A percentile compares a stretch with the other conserved stretches of the same genome.
Conservation (phyloP, 768 basidiomycete genomes). For the Suillus tomentosus region DNA sequence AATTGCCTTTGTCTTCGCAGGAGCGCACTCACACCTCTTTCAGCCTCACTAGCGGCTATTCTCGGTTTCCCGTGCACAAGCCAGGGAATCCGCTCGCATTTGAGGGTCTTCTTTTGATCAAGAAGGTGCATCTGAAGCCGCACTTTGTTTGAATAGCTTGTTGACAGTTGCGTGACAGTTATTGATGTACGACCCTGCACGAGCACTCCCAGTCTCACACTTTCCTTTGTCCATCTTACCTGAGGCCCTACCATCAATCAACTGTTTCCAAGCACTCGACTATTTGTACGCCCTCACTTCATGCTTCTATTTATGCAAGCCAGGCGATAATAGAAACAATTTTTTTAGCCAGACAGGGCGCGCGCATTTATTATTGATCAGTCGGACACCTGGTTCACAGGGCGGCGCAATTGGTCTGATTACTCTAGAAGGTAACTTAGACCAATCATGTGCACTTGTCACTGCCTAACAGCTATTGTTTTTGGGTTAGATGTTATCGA, state of each 20-base stretch:
- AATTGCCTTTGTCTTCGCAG: constrained; percentile 4
- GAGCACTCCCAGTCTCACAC: constrained; percentile 67
- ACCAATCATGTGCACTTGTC: constrained; percentile 10
- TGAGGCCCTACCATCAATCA: constrained; percentile 85
- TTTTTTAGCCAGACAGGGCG: constrained; percentile 84
- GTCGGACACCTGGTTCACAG: constrained; percentile 79
- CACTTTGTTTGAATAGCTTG: constrained; percentile 11
- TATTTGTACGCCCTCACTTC: constrained; percentile 63
- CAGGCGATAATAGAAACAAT: not conserved
- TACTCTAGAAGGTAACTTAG: constrained; percentile 70
- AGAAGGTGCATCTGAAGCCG: constrained; percentile 53
- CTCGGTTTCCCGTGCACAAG: constrained; percentile 87
- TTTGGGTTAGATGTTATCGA: constrained; percentile 67
- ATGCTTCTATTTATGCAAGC: constrained; percentile 1
- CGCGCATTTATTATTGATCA: constrained; percentile 87
- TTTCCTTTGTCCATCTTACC: constrained; percentile 85
- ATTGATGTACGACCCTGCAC: constrained; percentile 85
- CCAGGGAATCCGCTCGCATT: constrained; percentile 69
- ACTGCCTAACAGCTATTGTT: constrained; percentile 7
- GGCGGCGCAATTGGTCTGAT: constrained; percentile 92
- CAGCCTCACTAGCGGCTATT: constrained; percentile 79
- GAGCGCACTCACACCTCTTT: constrained; percentile 13
- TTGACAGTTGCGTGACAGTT: constrained; percentile 51
- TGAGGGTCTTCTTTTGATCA: constrained; percentile 80
- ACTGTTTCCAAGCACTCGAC: constrained; percentile 93